Evolutionary conservation across 371 early-diverging fungal species (phyloP), one percentile per base, ranked within the genome.

Genomic region (Actinomucor elegans): DNA sequence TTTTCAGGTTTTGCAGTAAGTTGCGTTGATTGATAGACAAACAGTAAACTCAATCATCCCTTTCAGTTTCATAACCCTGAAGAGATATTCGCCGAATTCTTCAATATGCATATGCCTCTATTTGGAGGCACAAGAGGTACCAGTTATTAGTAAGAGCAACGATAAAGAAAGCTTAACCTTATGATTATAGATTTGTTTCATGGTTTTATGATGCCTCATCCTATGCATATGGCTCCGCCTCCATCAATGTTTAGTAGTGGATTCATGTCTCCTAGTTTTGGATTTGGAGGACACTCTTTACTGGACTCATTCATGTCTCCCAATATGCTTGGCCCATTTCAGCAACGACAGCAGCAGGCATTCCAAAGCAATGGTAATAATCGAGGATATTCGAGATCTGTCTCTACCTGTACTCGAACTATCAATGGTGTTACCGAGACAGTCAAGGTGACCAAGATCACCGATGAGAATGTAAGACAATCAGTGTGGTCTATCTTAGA

Each of bases 81-180:
- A 27, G 76, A 80, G 18, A 65, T 80, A n/a, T 80, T 80, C 55
- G 65, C 64, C 4, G 49, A 58, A 11, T 72, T 80, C 40, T 80
- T 80, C 47, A 58, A 61, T 38, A n/a, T n/a, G n/a, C 66, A 55
- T 14, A 48, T 59, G 38, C 24, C 63, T 34, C 29, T 26, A 2
- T 48, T 34, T 42, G 48, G 55, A 20, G 47, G 38, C 28, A 34
- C 28, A 20, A 17, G 36, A 4, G 45, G n/a, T n/a, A n/a, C n/a
- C n/a, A n/a, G n/a, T n/a, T n/a, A n/a, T n/a, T n/a, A n/a, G n/a
- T n/a, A n/a, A n/a, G n/a, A n/a, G n/a, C n/a, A n/a, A n/a, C n/a
- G n/a, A n/a, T n/a, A n/a, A n/a, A n/a, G n/a, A n/a, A n/a, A n/a
- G n/a, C n/a, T n/a, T n/a, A n/a, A n/a, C n/a, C n/a, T n/a, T n/a